Evolutionary conservation across 2,329 filamentous ascomycete genomes (phyloP), one percentile per base, ranked within the genome.

Genomic region (Elsinoe batatas): DNA sequence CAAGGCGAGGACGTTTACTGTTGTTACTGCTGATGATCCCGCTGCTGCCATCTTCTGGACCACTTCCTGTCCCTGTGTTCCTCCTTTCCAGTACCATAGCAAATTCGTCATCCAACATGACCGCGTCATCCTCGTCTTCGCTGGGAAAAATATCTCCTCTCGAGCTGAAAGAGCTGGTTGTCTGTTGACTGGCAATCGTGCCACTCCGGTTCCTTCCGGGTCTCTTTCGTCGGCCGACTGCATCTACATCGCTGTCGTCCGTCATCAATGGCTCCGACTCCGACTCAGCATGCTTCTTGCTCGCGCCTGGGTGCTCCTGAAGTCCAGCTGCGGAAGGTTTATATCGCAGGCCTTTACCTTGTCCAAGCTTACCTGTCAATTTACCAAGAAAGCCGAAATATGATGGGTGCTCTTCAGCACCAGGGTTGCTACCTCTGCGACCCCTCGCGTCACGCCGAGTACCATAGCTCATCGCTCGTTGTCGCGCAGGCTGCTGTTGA

Each of bases 51-150:
- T 93, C 89, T 13, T 74, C 74, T 40, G 73, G 74, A 30, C 74
- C 67, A 3, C 72, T 72, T 1, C 79, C 81, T 13, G 78, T 79
- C 1, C 78, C 81, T n/a, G 78, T 79, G 2, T 61, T 61, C 30
- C 85, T 82, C 53, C 86, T 81, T 58, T 90, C 84, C 59, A 96
- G 76, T 2, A 84, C 82, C 67, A 95, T 84, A 2, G 90, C 88
- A 63, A 97, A 94, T 65, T 96, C 91, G 66, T 96, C 91, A 63
- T 91, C 88, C 15, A 97, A 73, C 11, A 90, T 88, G n/a, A 95
- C 82, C 0, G 91, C 91, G 70, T 97, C 91, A 68, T 95, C 91
- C 58, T 94, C 89, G 54, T 91, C 89, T 64, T 95, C 90, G 64
- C 90, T 95, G 0, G 89, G 89, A 62, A 96, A 93, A 11, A 97